Percentiles rank a stretch among this genome's conserved stretches.
These are phyloP conservation scores for Kuraishia hungarica DNA, from an alignment of 805 yeast genomes.

Conservation along the genomic window DNA sequence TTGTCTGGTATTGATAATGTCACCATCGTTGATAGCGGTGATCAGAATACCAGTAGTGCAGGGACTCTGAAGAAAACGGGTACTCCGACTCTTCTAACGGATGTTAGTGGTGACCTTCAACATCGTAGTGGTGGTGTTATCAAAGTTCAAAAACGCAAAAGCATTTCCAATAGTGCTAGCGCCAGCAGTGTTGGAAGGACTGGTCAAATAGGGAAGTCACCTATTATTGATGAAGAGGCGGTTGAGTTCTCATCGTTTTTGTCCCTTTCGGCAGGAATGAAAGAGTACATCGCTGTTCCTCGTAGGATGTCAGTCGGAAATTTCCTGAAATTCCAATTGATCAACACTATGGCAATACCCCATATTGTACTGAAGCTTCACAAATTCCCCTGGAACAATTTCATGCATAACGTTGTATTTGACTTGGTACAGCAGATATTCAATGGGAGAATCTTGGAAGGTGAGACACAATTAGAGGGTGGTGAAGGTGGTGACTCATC, in stretches of 20 bases:
- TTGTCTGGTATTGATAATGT: neutral
- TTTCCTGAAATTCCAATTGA: conserved; percentile 65
- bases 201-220: neutral
- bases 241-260: neutral
- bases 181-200: neutral
- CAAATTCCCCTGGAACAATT: conserved; percentile 92
- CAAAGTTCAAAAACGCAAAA: neutral
- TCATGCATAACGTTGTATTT: conserved; percentile 93
- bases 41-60: neutral
- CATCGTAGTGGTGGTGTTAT: too few species aligned
- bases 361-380: conserved; percentile 62
- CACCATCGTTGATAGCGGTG: neutral
- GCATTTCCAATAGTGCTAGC: neutral
- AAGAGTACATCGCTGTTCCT: conserved; percentile 16
- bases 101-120: too few species aligned
- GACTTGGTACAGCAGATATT: conserved; percentile 91
- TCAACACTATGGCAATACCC: conserved; percentile 60
- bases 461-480: conserved; percentile 7
- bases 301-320: conserved; percentile 57
- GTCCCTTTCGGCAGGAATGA: conserved; percentile 1
- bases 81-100: neutral
- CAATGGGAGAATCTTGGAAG: conserved; percentile 48
- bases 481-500: neutral
- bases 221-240: neutral
- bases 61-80: neutral